A percentile compares a stretch with the other conserved stretches of the same genome.
Conservation (phyloP, 768 basidiomycete species). For the Mycena kentingensis region DNA sequence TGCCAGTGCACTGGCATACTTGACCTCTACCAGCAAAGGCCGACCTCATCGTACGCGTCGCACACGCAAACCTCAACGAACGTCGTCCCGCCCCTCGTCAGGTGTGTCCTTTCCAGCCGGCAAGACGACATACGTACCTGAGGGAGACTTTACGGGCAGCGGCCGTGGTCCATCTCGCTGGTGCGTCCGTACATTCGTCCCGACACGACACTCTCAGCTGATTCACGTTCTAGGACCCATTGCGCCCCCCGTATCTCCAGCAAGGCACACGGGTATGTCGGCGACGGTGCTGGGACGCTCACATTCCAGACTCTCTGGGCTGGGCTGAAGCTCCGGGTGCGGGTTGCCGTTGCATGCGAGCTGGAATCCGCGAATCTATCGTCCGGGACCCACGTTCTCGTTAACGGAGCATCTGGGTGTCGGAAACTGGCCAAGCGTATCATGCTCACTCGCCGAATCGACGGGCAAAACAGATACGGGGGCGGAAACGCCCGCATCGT, state of each 20-base stretch:
- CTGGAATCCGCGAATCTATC: constrained; percentile 1
- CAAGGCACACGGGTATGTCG: constrained; percentile 16
- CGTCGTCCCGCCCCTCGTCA: constrained; percentile 6
- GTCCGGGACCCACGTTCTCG: constrained; percentile 10
- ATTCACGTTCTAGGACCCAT: constrained; percentile 1
- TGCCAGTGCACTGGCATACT: constrained; percentile 10
- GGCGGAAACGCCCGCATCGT: too few relatives aligned
- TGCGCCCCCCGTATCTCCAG: constrained; percentile 8
- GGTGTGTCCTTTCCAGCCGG: constrained; percentile 9
- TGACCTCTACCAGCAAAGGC: constrained; percentile 5
- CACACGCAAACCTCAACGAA: constrained; percentile 15
- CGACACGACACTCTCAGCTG: neutral
- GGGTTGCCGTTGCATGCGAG: constrained; percentile 16
- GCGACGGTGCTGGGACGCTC: too few relatives aligned
- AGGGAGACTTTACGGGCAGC: constrained; percentile 21
- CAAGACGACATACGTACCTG: constrained; percentile 14
- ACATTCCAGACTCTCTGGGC: constrained; percentile 8
- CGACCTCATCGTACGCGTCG: constrained; percentile 17
- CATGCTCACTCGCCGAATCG: too few relatives aligned
- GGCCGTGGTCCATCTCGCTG: constrained; percentile 17
- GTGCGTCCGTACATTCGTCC: neutral
- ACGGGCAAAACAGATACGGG: too few relatives aligned
- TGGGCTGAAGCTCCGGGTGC: constrained; percentile 15
- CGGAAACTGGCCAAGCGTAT: neutral
- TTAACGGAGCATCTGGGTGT: constrained; percentile 18